A percentile compares a stretch with the other conserved stretches of the same genome.
Conservation (phyloP, 169 alveolate genomes). For the Besnoitia besnoiti region DNA sequence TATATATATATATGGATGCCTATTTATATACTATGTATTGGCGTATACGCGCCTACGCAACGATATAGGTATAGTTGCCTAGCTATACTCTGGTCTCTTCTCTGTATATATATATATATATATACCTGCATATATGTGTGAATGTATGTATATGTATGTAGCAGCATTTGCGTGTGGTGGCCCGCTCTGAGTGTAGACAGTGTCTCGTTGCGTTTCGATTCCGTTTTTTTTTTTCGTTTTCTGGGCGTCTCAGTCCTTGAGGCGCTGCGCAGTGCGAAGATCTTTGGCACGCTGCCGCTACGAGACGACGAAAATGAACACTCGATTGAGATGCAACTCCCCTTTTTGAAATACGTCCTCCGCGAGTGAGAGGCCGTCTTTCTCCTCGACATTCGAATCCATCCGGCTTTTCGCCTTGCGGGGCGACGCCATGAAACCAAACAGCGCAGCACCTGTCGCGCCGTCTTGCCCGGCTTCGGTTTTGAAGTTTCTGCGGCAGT, state of each 20-base stretch:
- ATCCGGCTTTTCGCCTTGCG: too few species aligned
- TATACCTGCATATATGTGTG: neutral
- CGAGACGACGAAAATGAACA: conserved; percentile 45
- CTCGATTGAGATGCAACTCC: conserved; percentile 49
- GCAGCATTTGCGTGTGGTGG: neutral
- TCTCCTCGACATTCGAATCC: too few species aligned
- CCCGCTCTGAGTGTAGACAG: neutral
- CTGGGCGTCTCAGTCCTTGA: neutral
- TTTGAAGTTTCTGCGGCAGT: neutral
- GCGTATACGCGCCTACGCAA: neutral
- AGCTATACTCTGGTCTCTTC: neutral
- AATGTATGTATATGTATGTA: neutral
- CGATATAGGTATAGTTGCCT: neutral
- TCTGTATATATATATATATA: too few species aligned
- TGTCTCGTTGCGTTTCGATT: neutral
- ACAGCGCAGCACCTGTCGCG: neutral
- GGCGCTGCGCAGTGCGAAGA: neutral
- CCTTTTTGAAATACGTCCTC: conserved; percentile 30
- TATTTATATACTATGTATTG: too few species aligned
- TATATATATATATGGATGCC: too few species aligned
- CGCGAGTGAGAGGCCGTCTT: neutral
- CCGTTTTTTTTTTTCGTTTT: neutral
- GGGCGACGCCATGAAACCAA: too few species aligned
- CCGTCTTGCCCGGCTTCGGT: neutral
- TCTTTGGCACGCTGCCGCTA: neutral